Conservation (phyloP, 257 asterid genomes). For the Solanum arcanum region DNA sequence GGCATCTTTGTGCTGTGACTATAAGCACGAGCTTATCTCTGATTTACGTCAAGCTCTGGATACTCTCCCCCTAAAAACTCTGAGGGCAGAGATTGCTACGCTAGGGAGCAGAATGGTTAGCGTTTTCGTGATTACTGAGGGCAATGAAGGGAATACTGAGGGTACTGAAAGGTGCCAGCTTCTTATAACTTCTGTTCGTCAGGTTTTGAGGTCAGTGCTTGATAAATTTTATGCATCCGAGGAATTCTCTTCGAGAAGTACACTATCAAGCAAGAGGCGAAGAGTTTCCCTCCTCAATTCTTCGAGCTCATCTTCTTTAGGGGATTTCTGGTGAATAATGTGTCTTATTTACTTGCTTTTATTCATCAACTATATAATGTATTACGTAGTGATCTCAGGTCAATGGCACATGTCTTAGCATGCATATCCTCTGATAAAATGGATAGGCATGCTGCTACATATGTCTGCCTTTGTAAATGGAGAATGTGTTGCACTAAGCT, state of each 20-base stretch:
- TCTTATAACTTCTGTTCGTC: constrained; percentile 35
- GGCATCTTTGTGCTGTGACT: constrained; percentile 74
- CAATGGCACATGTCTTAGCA: constrained; percentile 57
- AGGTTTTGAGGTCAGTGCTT: constrained; percentile 56
- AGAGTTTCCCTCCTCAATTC: constrained; percentile 42
- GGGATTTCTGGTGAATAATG: constrained; percentile 42
- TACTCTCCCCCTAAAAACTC: constrained; percentile 43
- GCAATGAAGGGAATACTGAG: constrained; percentile 4
- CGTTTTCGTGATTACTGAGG: constrained; percentile 40
- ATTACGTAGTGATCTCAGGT: neutral
- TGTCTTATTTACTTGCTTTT: neutral
- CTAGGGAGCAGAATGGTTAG: constrained; percentile 66
- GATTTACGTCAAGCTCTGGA: constrained; percentile 51
- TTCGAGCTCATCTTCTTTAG: constrained; percentile 31
- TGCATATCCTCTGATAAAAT: constrained; percentile 36
- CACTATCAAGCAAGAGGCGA: constrained; percentile 48
- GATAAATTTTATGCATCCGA: constrained; percentile 77
- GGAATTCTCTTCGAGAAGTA: constrained; percentile 51
- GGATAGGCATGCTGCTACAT: constrained; percentile 65
- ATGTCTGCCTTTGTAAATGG: constrained; percentile 23
- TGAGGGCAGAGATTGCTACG: constrained; percentile 69
- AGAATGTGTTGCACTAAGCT: constrained; percentile 4
- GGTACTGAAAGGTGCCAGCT: constrained; percentile 21
- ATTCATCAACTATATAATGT: neutral
- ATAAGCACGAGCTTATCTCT: constrained; percentile 48